A percentile compares a stretch with the other conserved stretches of the same genome.
Conservation (phyloP, 805 yeast species). For the Spathaspora gorwiae region DNA sequence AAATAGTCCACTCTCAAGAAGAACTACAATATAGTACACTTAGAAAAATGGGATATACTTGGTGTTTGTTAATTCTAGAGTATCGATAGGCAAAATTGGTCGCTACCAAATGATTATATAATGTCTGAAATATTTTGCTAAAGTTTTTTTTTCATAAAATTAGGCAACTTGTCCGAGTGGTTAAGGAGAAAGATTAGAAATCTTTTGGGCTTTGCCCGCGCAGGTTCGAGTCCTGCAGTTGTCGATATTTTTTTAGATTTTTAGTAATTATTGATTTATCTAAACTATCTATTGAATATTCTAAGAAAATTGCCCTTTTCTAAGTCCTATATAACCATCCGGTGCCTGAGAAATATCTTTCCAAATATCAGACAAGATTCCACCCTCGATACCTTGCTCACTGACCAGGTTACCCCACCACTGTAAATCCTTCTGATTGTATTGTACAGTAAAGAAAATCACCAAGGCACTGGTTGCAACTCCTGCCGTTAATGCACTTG, state of each 20-base stretch:
- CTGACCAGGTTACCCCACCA: constrained; percentile 64
- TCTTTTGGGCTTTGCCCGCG: constrained; percentile 60
- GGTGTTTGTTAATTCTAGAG: no score
- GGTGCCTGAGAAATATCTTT: constrained; percentile 25
- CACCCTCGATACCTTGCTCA: constrained; percentile 34
- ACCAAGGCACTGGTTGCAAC: constrained; percentile 57
- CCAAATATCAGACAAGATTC: constrained; percentile 19
- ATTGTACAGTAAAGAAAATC: constrained; percentile 52
- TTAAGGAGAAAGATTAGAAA: constrained; percentile 38
- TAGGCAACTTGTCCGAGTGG: constrained; percentile 40
- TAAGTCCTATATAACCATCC: constrained; percentile 28
- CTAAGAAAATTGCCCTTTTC: constrained; percentile 26
- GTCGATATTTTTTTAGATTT: constrained; percentile 40
- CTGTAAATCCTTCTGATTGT: constrained; percentile 34
- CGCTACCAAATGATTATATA: no score
- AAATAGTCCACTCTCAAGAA: no score
- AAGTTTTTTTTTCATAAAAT: no score
- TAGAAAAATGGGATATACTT: no score
- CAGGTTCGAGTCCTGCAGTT: constrained; percentile 64
- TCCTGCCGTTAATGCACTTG: constrained; percentile 59
- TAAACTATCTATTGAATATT: background rate
- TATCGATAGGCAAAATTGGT: no score
- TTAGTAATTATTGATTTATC: background rate
- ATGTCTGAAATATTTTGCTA: no score
- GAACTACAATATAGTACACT: no score